These are phyloP conservation scores for Beauveria brongniartii DNA, from an alignment of 2,329 filamentous ascomycete genomes.

Conservation along the genomic window DNA sequence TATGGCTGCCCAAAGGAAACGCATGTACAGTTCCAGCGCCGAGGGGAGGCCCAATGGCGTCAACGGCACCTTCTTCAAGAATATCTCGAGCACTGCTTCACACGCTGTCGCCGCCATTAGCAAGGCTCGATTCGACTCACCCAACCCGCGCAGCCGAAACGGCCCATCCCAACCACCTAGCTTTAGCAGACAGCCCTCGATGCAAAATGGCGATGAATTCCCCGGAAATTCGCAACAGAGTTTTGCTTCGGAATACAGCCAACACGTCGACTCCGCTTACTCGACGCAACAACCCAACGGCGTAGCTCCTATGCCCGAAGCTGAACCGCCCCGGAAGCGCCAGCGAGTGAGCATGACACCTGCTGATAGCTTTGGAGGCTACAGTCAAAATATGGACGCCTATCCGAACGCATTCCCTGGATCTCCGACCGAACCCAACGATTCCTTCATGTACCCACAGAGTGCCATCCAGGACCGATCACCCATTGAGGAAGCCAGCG, in stretches of 20 bases:
- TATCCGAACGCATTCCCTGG: slow-evolving; percentile 47
- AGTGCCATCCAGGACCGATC: slow-evolving; percentile 33
- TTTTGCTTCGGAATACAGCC: slow-evolving; percentile 66
- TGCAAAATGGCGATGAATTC: slow-evolving; percentile 61
- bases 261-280: slow-evolving; percentile 63
- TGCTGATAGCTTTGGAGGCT: slow-evolving; percentile 50
- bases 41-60: slow-evolving; percentile 60
- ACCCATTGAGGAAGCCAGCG: slow-evolving; percentile 42
- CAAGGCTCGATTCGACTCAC: slow-evolving; percentile 90
- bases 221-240: slow-evolving; percentile 78
- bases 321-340: slow-evolving; percentile 77
- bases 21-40: slow-evolving; percentile 66
- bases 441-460: slow-evolving; percentile 65
- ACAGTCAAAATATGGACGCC: slow-evolving; percentile 39
- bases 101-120: slow-evolving; percentile 93
- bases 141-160: slow-evolving; percentile 58
- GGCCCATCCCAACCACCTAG: slow-evolving; percentile 55
- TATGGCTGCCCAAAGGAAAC: slow-evolving; percentile 90
- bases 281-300: slow-evolving; percentile 45
- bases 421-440: slow-evolving; percentile 73
- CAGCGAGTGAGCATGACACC: slow-evolving; percentile 50
- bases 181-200: slow-evolving; percentile 63
- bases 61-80: slow-evolving; percentile 91
- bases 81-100: slow-evolving; percentile 87
- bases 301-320: slow-evolving; percentile 39